Percentiles rank a stretch among this genome's conserved stretches.
Conservation (phyloP, 1,284 basidiomycete genomes). For the Moesziomyces sp. region DNA sequence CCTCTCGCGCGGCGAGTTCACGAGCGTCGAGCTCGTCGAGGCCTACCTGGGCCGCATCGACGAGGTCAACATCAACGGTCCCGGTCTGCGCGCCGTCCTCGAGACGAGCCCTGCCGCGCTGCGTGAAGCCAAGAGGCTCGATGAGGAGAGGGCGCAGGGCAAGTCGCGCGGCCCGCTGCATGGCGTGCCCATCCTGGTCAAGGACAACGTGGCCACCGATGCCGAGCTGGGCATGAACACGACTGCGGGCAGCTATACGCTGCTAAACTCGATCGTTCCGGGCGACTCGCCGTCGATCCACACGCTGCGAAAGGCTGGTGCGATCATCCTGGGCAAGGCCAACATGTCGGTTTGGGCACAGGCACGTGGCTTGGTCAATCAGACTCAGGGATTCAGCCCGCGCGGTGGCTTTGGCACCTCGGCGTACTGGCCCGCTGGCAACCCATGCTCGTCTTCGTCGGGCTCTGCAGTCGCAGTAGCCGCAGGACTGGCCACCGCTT, state of each 20-base stretch:
- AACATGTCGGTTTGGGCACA: conserved; percentile 67
- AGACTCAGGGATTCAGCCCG: conserved; percentile 75
- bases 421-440: conserved; percentile 74
- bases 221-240: conserved; percentile 75
- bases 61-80: conserved; percentile 73
- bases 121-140: conserved; percentile 69
- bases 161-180: conserved; percentile 74
- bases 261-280: conserved; percentile 72
- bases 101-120: conserved; percentile 75
- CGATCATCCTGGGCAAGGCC: conserved; percentile 74
- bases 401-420: conserved; percentile 75
- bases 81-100: conserved; percentile 74
- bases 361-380: conserved; percentile 71
- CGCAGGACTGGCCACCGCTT: conserved; percentile 74
- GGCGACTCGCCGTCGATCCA: conserved; percentile 75
- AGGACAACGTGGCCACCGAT: conserved; percentile 77
- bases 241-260: conserved; percentile 71
- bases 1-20: conserved; percentile 10
- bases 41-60: conserved; percentile 78
- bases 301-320: conserved; percentile 75
- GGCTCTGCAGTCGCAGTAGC: conserved; percentile 75
- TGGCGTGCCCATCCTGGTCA: conserved; percentile 78
- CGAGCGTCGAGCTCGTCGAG: conserved; percentile 55
- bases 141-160: conserved; percentile 71
- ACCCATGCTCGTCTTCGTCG: conserved; percentile 76